Conservation (phyloP, 768 basidiomycete genomes). For the Steccherinum ochraceum region DNA sequence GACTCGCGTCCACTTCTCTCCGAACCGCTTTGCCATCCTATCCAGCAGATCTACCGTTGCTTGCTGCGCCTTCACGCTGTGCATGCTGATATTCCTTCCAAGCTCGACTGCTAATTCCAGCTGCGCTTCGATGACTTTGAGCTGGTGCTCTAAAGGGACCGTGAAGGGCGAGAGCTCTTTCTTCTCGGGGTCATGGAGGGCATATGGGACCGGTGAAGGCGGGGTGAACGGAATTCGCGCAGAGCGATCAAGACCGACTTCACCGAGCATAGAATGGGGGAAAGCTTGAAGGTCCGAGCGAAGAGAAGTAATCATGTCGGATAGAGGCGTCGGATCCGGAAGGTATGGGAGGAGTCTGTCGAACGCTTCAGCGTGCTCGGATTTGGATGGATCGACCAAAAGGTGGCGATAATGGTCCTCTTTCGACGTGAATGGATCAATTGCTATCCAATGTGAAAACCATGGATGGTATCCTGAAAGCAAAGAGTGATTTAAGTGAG, state of each 20-base stretch:
- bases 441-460: constrained; percentile 78
- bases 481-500: constrained; percentile 5
- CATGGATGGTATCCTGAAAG: constrained; percentile 90
- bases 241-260: constrained; percentile 84
- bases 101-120: constrained; percentile 79
- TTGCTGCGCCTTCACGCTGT: constrained; percentile 76
- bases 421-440: constrained; percentile 39
- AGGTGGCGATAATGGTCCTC: constrained; percentile 71
- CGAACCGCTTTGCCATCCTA: constrained; percentile 51
- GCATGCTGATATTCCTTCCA: constrained; percentile 73
- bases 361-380: constrained; percentile 36
- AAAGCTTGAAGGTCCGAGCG: constrained; percentile 52
- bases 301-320: constrained; percentile 52
- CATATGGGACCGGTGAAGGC: constrained; percentile 24
- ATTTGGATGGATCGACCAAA: constrained; percentile 40
- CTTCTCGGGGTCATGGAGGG: constrained; percentile 20
- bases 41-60: constrained; percentile 62
- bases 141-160: constrained; percentile 76
- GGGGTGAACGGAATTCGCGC: constrained; percentile 67
- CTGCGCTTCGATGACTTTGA: constrained; percentile 75
- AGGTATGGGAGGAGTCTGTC: constrained; percentile 53
- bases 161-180: constrained; percentile 70
- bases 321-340: constrained; percentile 65
- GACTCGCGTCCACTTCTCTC: constrained; percentile 52
- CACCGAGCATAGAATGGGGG: constrained; percentile 80